Evolutionary conservation across 1,284 basidiomycete species (phyloP).

Genomic region (Meripilus lineatus): DNA sequence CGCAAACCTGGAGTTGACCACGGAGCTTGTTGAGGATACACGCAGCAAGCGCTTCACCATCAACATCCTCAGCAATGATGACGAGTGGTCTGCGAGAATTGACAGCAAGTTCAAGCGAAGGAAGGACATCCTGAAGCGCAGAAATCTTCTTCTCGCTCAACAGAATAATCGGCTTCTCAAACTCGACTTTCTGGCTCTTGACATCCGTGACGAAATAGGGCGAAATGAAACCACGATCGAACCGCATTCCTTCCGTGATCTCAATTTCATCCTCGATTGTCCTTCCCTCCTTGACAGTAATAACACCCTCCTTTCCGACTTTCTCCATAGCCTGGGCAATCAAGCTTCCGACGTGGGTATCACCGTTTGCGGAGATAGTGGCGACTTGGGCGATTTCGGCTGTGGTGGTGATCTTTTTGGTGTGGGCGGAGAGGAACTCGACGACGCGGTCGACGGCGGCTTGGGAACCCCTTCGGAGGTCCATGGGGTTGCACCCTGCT

Average conservation of each 20-base stretch:
- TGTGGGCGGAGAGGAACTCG: constrained; percentile 84
- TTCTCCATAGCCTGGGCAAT: constrained; percentile 99
- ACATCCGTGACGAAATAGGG: constrained; percentile 99
- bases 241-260: constrained; percentile 99
- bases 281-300: constrained; percentile 98
- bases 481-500: constrained; percentile 99
- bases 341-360: constrained; percentile 89
- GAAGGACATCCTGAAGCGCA: constrained; percentile 91
- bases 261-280: constrained; percentile 99
- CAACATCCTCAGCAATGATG: constrained; percentile 96
- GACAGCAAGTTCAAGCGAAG: constrained; percentile 89
- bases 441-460: constrained; percentile 96
- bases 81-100: constrained; percentile 89
- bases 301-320: constrained; percentile 99
- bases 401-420: constrained; percentile 94
- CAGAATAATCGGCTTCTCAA: constrained; percentile 94
- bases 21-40: constrained; percentile 99
- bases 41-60: constrained; percentile 96
- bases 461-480: constrained; percentile 94
- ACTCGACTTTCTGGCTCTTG: constrained; percentile 95
- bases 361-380: constrained; percentile 98
- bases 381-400: constrained; percentile 98
- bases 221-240: constrained; percentile 98
- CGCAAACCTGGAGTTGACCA: constrained; percentile 89
- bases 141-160: constrained; percentile 99